Evolutionary conservation across 306 rosid genomes (phyloP).

Genomic region (Gynostemma pentaphyllum): DNA sequence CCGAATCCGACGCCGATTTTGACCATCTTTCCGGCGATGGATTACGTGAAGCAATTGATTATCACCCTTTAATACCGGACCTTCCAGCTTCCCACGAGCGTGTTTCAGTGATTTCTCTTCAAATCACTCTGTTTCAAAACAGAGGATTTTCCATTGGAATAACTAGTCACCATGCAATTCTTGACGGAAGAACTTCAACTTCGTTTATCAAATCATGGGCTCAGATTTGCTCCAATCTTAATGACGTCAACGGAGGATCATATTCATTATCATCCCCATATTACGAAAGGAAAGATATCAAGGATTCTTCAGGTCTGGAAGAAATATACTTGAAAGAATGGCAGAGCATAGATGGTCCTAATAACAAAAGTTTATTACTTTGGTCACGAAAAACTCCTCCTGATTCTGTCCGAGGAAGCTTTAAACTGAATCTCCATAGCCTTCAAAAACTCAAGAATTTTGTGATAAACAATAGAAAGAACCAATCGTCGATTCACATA

Average conservation of each 20-base stretch:
- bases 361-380: slow-evolving; percentile 29
- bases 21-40: neutral
- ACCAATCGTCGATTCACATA: neutral
- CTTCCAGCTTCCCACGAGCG: neutral
- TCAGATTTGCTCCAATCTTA: slow-evolving; percentile 18
- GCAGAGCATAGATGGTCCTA: slow-evolving; percentile 27
- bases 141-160: slow-evolving; percentile 21
- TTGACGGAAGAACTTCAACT: slow-evolving; percentile 18
- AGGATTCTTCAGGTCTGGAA: slow-evolving; percentile 18
- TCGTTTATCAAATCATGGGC: slow-evolving; percentile 50
- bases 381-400: neutral
- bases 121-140: slow-evolving; percentile 18
- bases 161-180: slow-evolving; percentile 19
- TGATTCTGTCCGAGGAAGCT: neutral
- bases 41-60: neutral
- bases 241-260: neutral
- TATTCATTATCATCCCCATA: slow-evolving; percentile 17
- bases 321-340: slow-evolving; percentile 15
- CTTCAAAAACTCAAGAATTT: neutral
- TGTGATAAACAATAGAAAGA: no score
- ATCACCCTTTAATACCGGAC: slow-evolving; percentile 10
- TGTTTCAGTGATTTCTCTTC: slow-evolving; percentile 13
- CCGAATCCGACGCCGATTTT: slow-evolving; percentile 17
- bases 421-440: neutral
- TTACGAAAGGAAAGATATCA: slow-evolving; percentile 20